These are phyloP conservation scores for Aspergillus carbonarius DNA, from an alignment of 2,329 filamentous ascomycete species.

Conservation along the genomic window DNA sequence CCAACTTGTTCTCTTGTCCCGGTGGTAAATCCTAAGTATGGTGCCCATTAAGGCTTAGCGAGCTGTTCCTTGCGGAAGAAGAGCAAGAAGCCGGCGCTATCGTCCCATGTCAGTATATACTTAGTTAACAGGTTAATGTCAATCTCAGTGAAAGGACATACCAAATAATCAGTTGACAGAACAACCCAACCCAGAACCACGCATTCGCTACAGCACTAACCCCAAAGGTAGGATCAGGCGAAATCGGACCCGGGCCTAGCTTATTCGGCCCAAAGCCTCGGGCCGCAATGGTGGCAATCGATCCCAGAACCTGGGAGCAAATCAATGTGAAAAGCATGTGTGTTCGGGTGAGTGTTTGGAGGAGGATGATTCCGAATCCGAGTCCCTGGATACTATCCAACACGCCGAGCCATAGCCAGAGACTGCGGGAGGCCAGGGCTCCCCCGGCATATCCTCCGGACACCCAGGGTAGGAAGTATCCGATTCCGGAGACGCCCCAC, in stretches of 20 bases:
- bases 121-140: no score
- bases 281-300: conserved; percentile 60
- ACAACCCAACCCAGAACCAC: conserved; percentile 61
- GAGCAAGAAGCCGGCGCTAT: no score
- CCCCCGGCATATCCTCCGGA: conserved; percentile 52
- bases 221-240: conserved; percentile 58
- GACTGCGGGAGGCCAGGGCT: conserved; percentile 54
- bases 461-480: conserved; percentile 61
- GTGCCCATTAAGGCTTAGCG: no score
- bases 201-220: conserved; percentile 46
- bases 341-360: conserved; percentile 63
- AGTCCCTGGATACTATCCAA: conserved; percentile 64
- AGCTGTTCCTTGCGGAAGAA: no score
- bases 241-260: conserved; percentile 59
- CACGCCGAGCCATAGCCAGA: conserved; percentile 67
- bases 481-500: conserved; percentile 61
- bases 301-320: conserved; percentile 60
- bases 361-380: conserved; percentile 65
- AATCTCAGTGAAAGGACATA: no score
- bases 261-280: conserved; percentile 60
- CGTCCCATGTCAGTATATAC: no score
- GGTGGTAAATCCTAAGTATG: no score
- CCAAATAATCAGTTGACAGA: conserved; percentile 57
- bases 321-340: conserved; percentile 63
- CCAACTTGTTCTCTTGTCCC: no score